Base-by-base conservation (phyloP, 225 moss, liverwort and hornwort genomes). In the Physcomitrium patens region DNA sequence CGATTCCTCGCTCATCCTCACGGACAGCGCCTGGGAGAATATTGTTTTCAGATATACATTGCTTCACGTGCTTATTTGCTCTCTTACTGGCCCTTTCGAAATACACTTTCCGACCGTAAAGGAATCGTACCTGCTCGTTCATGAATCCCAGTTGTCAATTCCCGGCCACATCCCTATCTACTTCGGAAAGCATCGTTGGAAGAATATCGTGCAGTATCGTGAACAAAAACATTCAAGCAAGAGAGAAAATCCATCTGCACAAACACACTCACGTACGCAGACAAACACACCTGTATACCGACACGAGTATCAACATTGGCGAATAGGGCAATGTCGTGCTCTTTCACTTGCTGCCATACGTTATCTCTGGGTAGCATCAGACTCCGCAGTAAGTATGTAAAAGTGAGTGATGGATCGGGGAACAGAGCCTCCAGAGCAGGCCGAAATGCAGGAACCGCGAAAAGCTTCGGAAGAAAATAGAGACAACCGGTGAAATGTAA, bases 391-490 rank as follows among this genome's bases (percentile, higher is more conserved):
- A 89, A 63, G 65, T 89, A 83, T 48, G 91, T 89, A 16, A 81
- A 71, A 37, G 76, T 63, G 69, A 93, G 72, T 3, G 82, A 76
- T 19, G 84, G 86, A 46, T 91, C 78, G 5, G 93, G 89, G 17
- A 93, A 91, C 44, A 91, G 89, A n/a, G 81, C 72, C 78, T 91
- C 87, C 47, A 91, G 56, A 11, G 69, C 64, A 53, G 86, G 87
- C n/a, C 86, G 86, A 44, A 93, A 93, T n/a, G 76, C 67, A 44
- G 89, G 81, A 56, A 87, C 27, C 28, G 89, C 84, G 45, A 89
- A 93, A 41, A 91, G 76, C 72, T 93, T 93, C 3, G 87, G 89
- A 65, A 93, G 70, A 62, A 89, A 87, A 73, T 87, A 89, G 23
- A 91, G 84, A 42, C 89, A 91, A 12, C 86, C 89, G 3, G 67